Evolutionary conservation across 2,329 filamentous ascomycete genomes (phyloP).

Genomic region (Chaetothyriales sp.): DNA sequence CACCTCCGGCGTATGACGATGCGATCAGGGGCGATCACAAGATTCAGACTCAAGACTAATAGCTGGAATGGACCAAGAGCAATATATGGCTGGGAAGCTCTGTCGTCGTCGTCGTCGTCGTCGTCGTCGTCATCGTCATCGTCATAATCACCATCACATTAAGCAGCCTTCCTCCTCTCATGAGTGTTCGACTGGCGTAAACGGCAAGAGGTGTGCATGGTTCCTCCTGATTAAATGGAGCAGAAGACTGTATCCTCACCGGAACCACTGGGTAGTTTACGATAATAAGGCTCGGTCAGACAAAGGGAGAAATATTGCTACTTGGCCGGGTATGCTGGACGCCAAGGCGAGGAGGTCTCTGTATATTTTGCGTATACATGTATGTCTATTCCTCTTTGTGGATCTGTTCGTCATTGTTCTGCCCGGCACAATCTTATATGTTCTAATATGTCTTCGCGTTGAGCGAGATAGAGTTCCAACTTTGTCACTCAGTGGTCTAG

Average conservation of each 20-base stretch:
- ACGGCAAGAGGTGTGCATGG: not conserved
- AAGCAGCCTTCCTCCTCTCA: not conserved
- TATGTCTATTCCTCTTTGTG: not conserved
- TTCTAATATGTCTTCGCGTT: not conserved
- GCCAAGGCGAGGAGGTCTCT: not conserved
- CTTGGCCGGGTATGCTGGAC: not conserved
- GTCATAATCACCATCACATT: not conserved
- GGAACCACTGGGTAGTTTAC: not conserved
- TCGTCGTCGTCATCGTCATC: no score
- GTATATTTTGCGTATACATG: not conserved
- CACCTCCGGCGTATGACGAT: slow-evolving; percentile 76
- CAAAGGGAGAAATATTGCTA: not conserved
- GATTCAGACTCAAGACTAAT: slow-evolving; percentile 54
- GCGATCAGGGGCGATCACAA: slow-evolving; percentile 84
- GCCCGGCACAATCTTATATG: not conserved
- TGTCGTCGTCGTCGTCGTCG: not conserved
- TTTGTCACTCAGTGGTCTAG: not conserved
- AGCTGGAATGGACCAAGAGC: not conserved
- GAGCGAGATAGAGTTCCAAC: no score
- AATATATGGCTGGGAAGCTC: not conserved
- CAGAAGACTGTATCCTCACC: not conserved
- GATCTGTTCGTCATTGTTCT: not conserved
- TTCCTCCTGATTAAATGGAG: not conserved
- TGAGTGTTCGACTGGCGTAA: not conserved
- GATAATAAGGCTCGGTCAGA: no score